A percentile compares a stretch with the other conserved stretches of the same genome.
These are phyloP conservation scores for Hypoxylon rubiginosum DNA, from an alignment of 2,329 filamentous ascomycete genomes.

Conservation along the genomic window DNA sequence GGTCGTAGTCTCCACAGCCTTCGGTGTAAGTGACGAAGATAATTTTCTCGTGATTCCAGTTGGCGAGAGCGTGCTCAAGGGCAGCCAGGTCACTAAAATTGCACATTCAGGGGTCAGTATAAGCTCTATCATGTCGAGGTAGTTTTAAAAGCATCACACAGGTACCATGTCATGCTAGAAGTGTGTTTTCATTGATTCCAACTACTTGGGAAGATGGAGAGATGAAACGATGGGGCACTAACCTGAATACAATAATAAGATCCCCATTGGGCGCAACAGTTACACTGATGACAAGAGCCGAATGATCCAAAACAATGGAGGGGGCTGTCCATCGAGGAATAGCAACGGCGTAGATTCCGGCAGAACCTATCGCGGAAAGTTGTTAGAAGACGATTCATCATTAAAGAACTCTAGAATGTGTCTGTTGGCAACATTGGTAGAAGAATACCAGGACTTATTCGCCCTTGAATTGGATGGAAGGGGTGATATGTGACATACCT, in stretches of 20 bases:
- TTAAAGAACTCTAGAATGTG: not conserved
- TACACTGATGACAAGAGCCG: conserved; percentile 8
- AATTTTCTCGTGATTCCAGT: conserved; percentile 11
- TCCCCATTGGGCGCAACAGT: conserved; percentile 1
- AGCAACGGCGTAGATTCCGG: conserved; percentile 20
- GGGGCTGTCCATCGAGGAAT: conserved; percentile 21
- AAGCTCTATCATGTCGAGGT: not conserved
- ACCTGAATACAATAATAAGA: conserved; percentile 19
- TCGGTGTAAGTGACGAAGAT: conserved; percentile 21
- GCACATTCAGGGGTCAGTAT: conserved; percentile 2
- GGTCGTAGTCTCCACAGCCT: conserved; percentile 15
- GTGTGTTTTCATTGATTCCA: too few species aligned
- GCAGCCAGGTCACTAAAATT: conserved; percentile 11
- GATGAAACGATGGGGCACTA: not conserved
- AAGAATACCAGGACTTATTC: not conserved
- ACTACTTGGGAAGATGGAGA: too few species aligned
- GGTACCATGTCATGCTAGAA: too few species aligned
- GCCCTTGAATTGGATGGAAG: too few species aligned
- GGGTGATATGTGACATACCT: conserved; percentile 5
- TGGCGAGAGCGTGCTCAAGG: conserved; percentile 14
- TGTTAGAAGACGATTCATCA: not conserved
- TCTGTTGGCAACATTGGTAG: not conserved
- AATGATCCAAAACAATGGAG: conserved; percentile 21
- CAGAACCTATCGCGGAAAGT: not conserved
- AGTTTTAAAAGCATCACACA: not conserved